Base-by-base conservation (phyloP, 164 flowering plant genomes). In the Sextonia rubra region DNA sequence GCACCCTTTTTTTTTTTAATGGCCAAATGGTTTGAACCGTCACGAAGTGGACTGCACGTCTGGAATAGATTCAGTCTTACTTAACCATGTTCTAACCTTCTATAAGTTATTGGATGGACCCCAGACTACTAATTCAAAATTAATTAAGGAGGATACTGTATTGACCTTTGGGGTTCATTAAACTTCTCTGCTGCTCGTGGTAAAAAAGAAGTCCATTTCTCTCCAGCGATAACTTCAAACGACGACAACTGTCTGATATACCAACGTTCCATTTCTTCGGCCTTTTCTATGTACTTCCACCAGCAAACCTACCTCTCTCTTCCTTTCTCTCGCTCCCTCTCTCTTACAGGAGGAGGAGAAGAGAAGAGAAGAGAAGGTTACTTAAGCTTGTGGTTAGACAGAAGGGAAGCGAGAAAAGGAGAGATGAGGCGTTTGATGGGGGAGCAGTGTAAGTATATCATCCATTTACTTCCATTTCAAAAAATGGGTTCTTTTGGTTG, bases 1-100 rank as follows among this genome's bases (percentile, higher is more conserved):
- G n/a, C n/a, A n/a, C n/a, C n/a, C n/a, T n/a, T n/a, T n/a, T n/a
- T n/a, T n/a, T n/a, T n/a, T n/a, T n/a, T n/a, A n/a, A n/a, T n/a
- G n/a, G n/a, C n/a, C n/a, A n/a, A n/a, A n/a, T n/a, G 44, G 44
- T 37, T 37, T 37, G 44, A 37, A 37, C 6, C 44, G 5, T 37
- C 44, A 37, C 44, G 0, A 37, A 37, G 44, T 37, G 44, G 4
- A 37, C 44, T 3, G 4, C 44, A 37, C 91, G 87, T 58, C 93
- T 91, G 44, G 93, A 87, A 83, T 87, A 87, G 66, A 5, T 56
- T 17, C 4, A 18, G 1, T 23, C 48, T 37, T 37, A 37, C 11
- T 37, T 37, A 2, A 37, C 44, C 11, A 37, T 37, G 44, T 8
- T 37, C 44, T 37, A 37, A 37, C 11, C 44, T 37, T 37, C 11